phyloP scores from a whole-genome alignment of 331 rosid species.

The Acacia pycnantha region DNA sequence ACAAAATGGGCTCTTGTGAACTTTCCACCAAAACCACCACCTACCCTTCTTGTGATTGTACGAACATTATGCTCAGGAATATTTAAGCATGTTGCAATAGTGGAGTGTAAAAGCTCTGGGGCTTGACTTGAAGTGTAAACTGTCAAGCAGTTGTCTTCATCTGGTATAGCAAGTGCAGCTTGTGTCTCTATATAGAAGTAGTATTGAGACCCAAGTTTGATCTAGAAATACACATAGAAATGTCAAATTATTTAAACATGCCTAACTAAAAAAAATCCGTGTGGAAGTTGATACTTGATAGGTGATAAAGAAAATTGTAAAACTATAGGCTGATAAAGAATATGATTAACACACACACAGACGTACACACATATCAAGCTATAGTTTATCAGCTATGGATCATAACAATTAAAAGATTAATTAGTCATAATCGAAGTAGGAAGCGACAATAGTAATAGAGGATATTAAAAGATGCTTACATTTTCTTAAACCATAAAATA shows the following conservation, averaged over 20 bases:
- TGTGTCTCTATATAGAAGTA: slow-evolving; percentile 94
- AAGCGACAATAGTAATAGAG: background rate
- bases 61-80: slow-evolving; percentile 76
- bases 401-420: background rate
- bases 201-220: slow-evolving; percentile 88
- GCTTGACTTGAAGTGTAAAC: slow-evolving; percentile 73
- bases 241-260: background rate
- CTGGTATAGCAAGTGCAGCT: slow-evolving; percentile 91
- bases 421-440: slow-evolving; percentile 14
- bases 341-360: background rate
- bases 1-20: slow-evolving; percentile 52
- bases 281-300: background rate
- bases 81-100: slow-evolving; percentile 75
- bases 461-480: background rate
- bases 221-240: slow-evolving; percentile 24
- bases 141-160: slow-evolving; percentile 85
- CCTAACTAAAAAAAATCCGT: background rate
- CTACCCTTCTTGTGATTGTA: slow-evolving; percentile 87
- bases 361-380: background rate
- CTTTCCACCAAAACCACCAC: slow-evolving; percentile 99
- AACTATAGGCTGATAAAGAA: background rate
- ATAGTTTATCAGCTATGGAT: background rate
- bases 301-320: background rate
- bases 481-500: background rate
- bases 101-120: slow-evolving; percentile 54